Base-by-base conservation (phyloP, 1,284 basidiomycete species). In the Irpex sp. region DNA sequence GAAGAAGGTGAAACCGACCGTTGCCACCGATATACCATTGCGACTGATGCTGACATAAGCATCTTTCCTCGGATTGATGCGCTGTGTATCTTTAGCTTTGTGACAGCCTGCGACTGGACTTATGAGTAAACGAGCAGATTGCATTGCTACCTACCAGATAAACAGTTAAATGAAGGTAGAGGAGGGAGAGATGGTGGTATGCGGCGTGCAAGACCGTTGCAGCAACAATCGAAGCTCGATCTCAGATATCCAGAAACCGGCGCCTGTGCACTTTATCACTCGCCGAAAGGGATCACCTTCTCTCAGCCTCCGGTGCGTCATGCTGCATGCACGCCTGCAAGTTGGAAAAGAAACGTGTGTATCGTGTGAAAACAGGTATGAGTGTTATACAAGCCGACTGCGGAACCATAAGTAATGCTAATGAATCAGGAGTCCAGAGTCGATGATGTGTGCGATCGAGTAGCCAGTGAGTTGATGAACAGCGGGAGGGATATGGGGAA, bases 41-140 rank as follows among this genome's bases (percentile, higher is more conserved):
- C 62, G 40, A 51, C 60, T 62, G 64, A 58, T 49, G 64, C 64
- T 65, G 64, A 65, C 61, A 62, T 63, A 63, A 66, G 58, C 62
- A 62, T 57, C 9, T 49, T 17, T 21, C 13, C 17, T n/a, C 11
- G 49, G 49, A 51, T 21, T 51, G 40, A 44, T 51, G 49, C n/a
- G 19, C 49, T 13, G n/a, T 47, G 4, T 47, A n/a, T 47, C 15
- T 19, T n/a, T 51, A 13, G 17, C 11, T 13, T 3, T 21, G 49
- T 51, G 19, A 21, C 49, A 51, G 49, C 11, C 19, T 21, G 49
- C 15, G 7, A 17, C 3, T 15, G 5, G 40, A 21, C 7, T 19
- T 8, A 2, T 51, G 7, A 8, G 49, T 51, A 17, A 51, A 17
- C 17, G 5, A n/a, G 17, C 49, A 13, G 8, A 5, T n/a, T 9